Evolutionary conservation across 2,329 filamentous ascomycete genomes (phyloP), one percentile per base, ranked within the genome.

Genomic region (Paraphoma chrysanthemicola): DNA sequence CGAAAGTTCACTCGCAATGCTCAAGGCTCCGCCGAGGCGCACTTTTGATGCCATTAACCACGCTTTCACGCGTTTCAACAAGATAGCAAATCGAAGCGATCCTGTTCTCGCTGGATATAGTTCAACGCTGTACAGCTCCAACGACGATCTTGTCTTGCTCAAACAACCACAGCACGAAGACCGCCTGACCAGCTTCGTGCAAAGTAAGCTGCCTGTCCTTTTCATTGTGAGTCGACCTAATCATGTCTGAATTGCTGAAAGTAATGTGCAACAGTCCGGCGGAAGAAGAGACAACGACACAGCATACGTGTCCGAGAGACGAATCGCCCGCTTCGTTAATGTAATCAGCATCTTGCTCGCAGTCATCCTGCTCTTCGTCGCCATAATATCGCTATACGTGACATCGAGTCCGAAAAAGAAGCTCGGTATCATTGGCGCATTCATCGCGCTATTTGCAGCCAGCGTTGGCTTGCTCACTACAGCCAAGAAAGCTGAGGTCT

Each of bases 401-500:
- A 17, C 16, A 4, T 17, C 12, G 39, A 42, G n/a, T 16, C 39
- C 39, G n/a, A 42, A 17, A 3, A 17, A n/a, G 39, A 42, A 42
- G 39, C 39, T 42, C 14, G 39, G 14, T 16, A 16, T 42, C 8
- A 10, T 42, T 4, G 16, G 14, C 8, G 39, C 8, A 8, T 42
- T 42, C 16, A 42, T 17, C 14, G 14, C 16, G 10, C 14, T 42
- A 8, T 42, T 42, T 16, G 39, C 39, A 16, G 16, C 8, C 14
- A 42, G 39, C 16, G 39, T 42, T 5, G 39, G 14, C 14, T 7
- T 42, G 10, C 16, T n/a, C 39, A 42, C 39, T 11, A 42, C 12
- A 16, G 39, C 39, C 8, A 42, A 17, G 39, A 30, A 17, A n/a
- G 29, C 44, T 28, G 31, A 38, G 16, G 39, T 42, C 3, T 70